Percentiles rank a stretch among this genome's conserved stretches.
Evolutionary conservation across 805 yeast genomes (phyloP).

Genomic region (Kuraishia hungarica): DNA sequence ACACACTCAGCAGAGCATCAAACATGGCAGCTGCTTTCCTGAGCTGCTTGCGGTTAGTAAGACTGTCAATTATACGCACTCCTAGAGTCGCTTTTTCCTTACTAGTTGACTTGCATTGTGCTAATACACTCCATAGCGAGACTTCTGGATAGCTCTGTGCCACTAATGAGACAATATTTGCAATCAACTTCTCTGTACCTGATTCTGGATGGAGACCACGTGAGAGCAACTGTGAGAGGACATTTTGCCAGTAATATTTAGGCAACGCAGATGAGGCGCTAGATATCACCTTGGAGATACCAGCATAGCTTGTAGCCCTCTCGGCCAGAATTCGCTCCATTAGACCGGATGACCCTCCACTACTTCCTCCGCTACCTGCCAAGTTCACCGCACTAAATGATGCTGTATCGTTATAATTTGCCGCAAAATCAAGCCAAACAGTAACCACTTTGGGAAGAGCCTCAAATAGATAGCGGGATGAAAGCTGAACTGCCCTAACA

Average conservation of each 20-base stretch:
- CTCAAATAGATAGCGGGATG: slow-evolving; percentile 65
- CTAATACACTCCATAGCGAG: slow-evolving; percentile 76
- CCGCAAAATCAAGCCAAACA: slow-evolving; percentile 78
- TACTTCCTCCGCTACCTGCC: neutral
- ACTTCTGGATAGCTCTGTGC: slow-evolving; percentile 67
- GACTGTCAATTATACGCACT: slow-evolving; percentile 29
- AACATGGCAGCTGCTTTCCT: slow-evolving; percentile 26
- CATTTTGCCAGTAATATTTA: slow-evolving; percentile 66
- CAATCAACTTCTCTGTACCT: slow-evolving; percentile 45
- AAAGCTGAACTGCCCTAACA: slow-evolving; percentile 49
- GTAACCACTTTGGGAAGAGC: slow-evolving; percentile 79
- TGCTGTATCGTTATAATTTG: slow-evolving; percentile 20
- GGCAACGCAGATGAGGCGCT: slow-evolving; percentile 38
- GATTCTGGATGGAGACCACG: slow-evolving; percentile 59
- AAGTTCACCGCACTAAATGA: slow-evolving; percentile 15
- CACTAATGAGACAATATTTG: slow-evolving; percentile 48
- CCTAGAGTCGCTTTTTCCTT: slow-evolving; percentile 38
- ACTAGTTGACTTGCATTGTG: slow-evolving; percentile 55
- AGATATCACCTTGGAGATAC: slow-evolving; percentile 40
- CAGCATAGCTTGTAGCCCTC: slow-evolving; percentile 29
- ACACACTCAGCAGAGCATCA: slow-evolving; percentile 33
- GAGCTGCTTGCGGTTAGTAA: slow-evolving; percentile 11
- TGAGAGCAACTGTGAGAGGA: slow-evolving; percentile 78
- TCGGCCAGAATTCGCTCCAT: slow-evolving; percentile 16
- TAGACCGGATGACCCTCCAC: neutral